Evolutionary conservation across 2,329 filamentous ascomycete species (phyloP), one percentile per base, ranked within the genome.

Genomic region (Cytospora piceae): DNA sequence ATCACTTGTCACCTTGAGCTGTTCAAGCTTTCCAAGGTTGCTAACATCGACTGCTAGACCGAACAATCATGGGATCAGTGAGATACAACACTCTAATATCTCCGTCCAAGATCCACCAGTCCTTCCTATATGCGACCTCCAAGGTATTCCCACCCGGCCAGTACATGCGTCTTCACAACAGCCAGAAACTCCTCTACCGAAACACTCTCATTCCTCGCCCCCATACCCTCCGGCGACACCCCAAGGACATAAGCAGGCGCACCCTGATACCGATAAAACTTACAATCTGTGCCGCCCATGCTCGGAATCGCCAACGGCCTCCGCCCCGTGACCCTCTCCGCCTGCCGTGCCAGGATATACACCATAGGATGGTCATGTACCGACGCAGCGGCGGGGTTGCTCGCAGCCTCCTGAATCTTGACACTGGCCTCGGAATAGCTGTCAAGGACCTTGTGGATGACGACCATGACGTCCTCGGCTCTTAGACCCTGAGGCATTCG

Each of bases 231-330:
- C 9, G 71, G 70, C 29, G 59, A 61, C 0, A 69, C 68, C 24
- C 77, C 76, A 67, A 75, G 77, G 2, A 76, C 72, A 69, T 78
- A 80, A 2, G 75, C 77, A 0, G 77, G 77, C 4, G 79, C 69
- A 1, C 71, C 72, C 11, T 70, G 70, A 67, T 78, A 77, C 20
- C 78, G 70, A 64, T 76, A 80, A 66, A 77, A 76, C 66, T 81
- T 79, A 60, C 75, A 78, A 58, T 79, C 77, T 1, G 78, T 80
- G 2, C 77, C 77, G 14, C 77, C 77, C 42, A 80, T 69, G 11
- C 72, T 74, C 4, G 77, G 76, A 46, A 79, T 77, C 0, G 74
- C 72, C 4, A 76, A 65, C 1, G 65, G 60, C 34, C 20, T 64
- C 32, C 39, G 58, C 12, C 65, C 61, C 2, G 65, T 64, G 14